A percentile compares a stretch with the other conserved stretches of the same genome.
Conservation (phyloP, 2,329 filamentous ascomycete genomes). For the Hypoxylon sp. region DNA sequence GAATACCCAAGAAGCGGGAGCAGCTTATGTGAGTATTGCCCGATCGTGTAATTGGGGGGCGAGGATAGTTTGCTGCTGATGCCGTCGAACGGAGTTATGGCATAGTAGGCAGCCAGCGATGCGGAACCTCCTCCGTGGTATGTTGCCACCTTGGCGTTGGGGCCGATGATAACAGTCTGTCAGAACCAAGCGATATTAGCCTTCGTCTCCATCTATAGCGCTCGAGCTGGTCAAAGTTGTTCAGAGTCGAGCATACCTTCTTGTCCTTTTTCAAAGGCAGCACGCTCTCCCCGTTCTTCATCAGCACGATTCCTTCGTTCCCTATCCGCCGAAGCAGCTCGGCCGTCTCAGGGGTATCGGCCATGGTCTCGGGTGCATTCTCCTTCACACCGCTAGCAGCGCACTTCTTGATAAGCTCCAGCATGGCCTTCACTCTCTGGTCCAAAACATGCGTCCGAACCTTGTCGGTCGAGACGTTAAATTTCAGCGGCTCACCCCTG, state of each 20-base stretch:
- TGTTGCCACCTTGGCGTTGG: conserved; percentile 63
- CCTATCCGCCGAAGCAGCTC: conserved; percentile 70
- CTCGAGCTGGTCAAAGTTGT: not conserved
- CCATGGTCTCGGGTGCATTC: conserved; percentile 59
- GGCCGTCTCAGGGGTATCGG: conserved; percentile 68
- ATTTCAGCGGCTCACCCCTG: conserved; percentile 60
- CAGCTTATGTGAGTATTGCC: conserved; percentile 70
- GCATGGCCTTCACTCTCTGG: conserved; percentile 63
- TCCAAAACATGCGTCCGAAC: conserved; percentile 63
- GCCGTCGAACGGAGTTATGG: conserved; percentile 75
- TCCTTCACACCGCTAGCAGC: conserved; percentile 62
- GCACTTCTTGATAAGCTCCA: conserved; percentile 67
- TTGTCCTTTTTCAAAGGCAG: conserved; percentile 71
- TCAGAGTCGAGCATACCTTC: conserved; percentile 53
- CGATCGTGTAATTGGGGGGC: conserved; percentile 61
- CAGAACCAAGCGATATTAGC: conserved; percentile 10
- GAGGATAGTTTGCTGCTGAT: conserved; percentile 63
- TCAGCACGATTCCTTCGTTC: conserved; percentile 73
- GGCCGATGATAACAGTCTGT: conserved; percentile 62
- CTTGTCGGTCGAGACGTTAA: conserved; percentile 63
- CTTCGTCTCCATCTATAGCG: not conserved
- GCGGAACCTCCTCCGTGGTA: conserved; percentile 73
- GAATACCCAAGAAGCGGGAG: conserved; percentile 65
- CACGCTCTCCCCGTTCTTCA: conserved; percentile 73
- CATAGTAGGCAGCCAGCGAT: conserved; percentile 67